Conservation (phyloP, 2,329 filamentous ascomycete species). For the Fusarium scirpi region DNA sequence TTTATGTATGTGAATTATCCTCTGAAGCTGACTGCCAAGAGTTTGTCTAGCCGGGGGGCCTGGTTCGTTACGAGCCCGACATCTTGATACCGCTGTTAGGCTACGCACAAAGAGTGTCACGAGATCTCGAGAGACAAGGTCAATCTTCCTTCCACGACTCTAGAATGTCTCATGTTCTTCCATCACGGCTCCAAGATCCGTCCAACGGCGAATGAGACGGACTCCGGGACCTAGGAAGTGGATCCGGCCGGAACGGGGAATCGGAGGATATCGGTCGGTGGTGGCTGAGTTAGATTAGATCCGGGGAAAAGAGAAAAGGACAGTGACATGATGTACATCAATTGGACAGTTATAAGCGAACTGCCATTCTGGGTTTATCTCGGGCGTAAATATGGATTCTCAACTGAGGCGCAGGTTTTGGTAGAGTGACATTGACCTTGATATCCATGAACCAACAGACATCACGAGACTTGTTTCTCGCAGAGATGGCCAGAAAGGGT, state of each 20-base stretch:
- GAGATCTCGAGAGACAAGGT: background rate
- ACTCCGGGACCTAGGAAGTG: conserved; percentile 10
- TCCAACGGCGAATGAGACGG: conserved; percentile 35
- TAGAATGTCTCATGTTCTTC: conserved; percentile 14
- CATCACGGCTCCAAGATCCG: conserved; percentile 12
- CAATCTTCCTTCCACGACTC: conserved; percentile 15
- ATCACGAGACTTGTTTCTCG: conserved; percentile 32
- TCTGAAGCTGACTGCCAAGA: conserved; percentile 34
- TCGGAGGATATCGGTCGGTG: conserved; percentile 25
- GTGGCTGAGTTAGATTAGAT: conserved; percentile 39
- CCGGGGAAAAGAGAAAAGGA: conserved; percentile 14
- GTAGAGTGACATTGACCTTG: conserved; percentile 4
- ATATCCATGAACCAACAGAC: background rate
- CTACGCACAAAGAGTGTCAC: conserved; percentile 12
- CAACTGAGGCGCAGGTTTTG: conserved; percentile 30
- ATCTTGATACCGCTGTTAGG: background rate
- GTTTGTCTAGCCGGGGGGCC: conserved; percentile 30
- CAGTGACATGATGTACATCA: conserved; percentile 6
- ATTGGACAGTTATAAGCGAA: conserved; percentile 7
- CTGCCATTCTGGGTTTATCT: conserved; percentile 37
- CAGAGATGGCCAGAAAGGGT: conserved; percentile 10
- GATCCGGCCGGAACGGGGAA: conserved; percentile 32
- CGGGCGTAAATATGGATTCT: conserved; percentile 23
- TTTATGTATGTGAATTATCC: conserved; percentile 37
- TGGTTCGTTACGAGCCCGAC: conserved; percentile 14